These are phyloP conservation scores for Kwoniella shandongensis DNA, from an alignment of 768 basidiomycete genomes.

Conservation along the genomic window DNA sequence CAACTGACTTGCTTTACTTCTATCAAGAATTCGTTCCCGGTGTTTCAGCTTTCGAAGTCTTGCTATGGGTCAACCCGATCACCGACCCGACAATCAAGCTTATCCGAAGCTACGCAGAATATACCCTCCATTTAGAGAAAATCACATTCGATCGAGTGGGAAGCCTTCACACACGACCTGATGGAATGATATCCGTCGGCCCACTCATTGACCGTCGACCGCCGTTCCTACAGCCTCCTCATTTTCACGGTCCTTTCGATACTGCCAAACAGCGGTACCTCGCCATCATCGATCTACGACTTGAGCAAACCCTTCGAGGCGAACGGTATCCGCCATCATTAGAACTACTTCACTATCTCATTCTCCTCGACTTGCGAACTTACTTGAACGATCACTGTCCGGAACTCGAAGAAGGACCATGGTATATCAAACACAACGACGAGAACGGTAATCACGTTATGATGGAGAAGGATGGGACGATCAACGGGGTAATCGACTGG, in stretches of 20 bases:
- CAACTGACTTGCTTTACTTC: not conserved
- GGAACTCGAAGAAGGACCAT: constrained; percentile 13
- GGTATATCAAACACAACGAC: constrained; percentile 33
- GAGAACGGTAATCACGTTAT: constrained; percentile 42
- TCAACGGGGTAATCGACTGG: constrained; percentile 48
- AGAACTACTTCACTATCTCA: constrained; percentile 1
- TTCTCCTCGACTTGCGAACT: not conserved
- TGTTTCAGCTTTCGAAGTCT: no score
- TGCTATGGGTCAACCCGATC: not conserved
- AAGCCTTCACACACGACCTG: not conserved
- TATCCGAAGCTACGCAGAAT: not conserved
- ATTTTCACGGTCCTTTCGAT: constrained; percentile 15
- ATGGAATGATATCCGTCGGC: not conserved
- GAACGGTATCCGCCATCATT: not conserved
- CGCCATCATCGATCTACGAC: not conserved
- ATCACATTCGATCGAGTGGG: not conserved
- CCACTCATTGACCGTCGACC: not conserved
- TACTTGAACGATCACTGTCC: not conserved
- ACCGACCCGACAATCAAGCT: not conserved
- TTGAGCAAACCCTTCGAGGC: not conserved
- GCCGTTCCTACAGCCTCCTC: not conserved
- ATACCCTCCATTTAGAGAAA: not conserved
- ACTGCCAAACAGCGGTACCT: constrained; percentile 9
- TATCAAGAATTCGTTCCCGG: constrained; percentile 5
- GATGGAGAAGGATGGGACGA: constrained; percentile 31